Conservation (phyloP, 768 basidiomycete species). For the Trametes gibbosa region DNA sequence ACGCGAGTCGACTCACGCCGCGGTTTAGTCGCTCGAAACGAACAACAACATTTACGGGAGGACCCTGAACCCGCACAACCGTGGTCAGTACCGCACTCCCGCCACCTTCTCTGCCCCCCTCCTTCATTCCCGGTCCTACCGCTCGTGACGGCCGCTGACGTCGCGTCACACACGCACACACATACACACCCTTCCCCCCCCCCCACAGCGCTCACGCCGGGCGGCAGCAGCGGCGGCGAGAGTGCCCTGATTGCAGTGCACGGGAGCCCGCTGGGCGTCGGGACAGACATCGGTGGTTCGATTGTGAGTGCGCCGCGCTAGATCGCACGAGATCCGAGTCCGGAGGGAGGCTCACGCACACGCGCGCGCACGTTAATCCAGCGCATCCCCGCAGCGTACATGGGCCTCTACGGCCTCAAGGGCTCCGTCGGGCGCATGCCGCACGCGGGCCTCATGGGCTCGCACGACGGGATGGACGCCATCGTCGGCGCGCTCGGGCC, state of each 20-base stretch:
- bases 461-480: slow-evolving; percentile 53
- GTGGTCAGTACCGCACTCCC: slow-evolving; percentile 24
- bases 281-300: slow-evolving; percentile 83
- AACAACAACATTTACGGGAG: slow-evolving; percentile 49
- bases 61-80: slow-evolving; percentile 47
- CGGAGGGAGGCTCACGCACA: too few relatives aligned
- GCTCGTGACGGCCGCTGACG: slow-evolving; percentile 1
- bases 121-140: neutral
- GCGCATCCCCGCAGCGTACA: slow-evolving; percentile 79
- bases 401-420: slow-evolving; percentile 80
- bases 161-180: neutral
- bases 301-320: slow-evolving; percentile 36
- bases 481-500: slow-evolving; percentile 51
- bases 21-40: slow-evolving; percentile 45
- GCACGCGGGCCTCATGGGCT: slow-evolving; percentile 47
- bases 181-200: too few relatives aligned
- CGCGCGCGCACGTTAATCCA: slow-evolving; percentile 19
- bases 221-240: slow-evolving; percentile 89
- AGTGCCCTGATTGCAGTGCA: slow-evolving; percentile 76
- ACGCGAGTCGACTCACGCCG: slow-evolving; percentile 10
- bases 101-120: neutral
- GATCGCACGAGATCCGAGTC: slow-evolving; percentile 1
- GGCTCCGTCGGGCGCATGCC: slow-evolving; percentile 50
- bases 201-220: slow-evolving; percentile 40
- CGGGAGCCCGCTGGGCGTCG: slow-evolving; percentile 77